phyloP scores from a whole-genome alignment of 2,329 filamentous ascomycete genomes.

The Ceratocystis colombiana region DNA sequence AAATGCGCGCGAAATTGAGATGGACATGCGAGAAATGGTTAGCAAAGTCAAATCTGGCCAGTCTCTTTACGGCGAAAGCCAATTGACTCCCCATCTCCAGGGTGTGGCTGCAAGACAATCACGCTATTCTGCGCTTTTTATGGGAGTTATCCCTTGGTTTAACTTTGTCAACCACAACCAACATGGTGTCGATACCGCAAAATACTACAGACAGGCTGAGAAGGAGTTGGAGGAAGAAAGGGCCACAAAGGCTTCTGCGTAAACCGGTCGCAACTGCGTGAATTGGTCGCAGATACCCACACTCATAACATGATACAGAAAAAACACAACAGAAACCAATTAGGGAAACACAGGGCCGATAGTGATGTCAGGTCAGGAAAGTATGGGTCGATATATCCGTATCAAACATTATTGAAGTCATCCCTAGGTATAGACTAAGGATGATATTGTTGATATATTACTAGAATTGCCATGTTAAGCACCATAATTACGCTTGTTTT shows the following conservation, averaged over 20 bases:
- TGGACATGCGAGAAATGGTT: constrained; percentile 99
- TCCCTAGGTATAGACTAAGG: too few species aligned
- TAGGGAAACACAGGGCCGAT: neutral
- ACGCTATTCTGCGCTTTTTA: constrained; percentile 74
- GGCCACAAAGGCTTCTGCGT: constrained; percentile 22
- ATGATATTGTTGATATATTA: too few species aligned
- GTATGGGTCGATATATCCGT: neutral
- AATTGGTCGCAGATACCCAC: neutral
- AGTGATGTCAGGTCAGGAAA: neutral
- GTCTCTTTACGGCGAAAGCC: constrained; percentile 74
- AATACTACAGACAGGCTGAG: constrained; percentile 96
- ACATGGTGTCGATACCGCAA: constrained; percentile 95
- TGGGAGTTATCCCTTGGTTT: constrained; percentile 86
- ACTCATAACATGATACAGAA: constrained; percentile 6
- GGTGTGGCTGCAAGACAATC: constrained; percentile 88
- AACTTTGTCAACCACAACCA: constrained; percentile 96
- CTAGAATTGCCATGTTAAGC: too few species aligned
- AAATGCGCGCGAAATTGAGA: constrained; percentile 80
- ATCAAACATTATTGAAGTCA: neutral
- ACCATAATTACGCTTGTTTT: too few species aligned
- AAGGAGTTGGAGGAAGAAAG: constrained; percentile 75
- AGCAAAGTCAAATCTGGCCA: constrained; percentile 87
- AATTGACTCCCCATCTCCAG: constrained; percentile 78
- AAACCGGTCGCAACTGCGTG: constrained; percentile 14
- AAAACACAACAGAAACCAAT: constrained; percentile 16